These are phyloP conservation scores for Echeveria elegans DNA, from an alignment of 164 flowering plant species.

Conservation along the genomic window DNA sequence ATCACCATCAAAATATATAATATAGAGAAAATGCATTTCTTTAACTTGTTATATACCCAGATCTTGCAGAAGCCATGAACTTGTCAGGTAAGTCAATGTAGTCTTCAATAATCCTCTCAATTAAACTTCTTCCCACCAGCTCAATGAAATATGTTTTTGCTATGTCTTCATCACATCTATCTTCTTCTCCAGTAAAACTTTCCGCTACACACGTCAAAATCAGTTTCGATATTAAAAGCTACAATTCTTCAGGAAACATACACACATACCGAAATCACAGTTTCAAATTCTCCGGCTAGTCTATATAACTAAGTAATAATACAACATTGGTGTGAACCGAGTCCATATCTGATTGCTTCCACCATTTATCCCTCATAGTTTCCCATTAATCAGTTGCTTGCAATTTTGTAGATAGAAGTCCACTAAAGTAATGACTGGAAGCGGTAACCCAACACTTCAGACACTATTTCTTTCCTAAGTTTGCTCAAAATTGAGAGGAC, in stretches of 20 bases:
- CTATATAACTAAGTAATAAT: slow-evolving; percentile 5
- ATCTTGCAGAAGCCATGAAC: too few species aligned
- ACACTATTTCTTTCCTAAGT: slow-evolving; percentile 9
- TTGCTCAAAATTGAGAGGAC: slow-evolving; percentile 12
- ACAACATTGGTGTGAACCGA: slow-evolving; percentile 1
- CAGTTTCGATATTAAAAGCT: neutral
- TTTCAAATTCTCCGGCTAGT: neutral
- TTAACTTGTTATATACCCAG: too few species aligned
- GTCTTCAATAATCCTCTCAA: too few species aligned
- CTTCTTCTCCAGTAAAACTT: slow-evolving; percentile 5
- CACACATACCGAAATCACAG: slow-evolving; percentile 1
- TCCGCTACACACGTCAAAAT: neutral
- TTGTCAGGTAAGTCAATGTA: too few species aligned
- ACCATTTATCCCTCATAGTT: slow-evolving; percentile 9
- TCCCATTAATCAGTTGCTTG: slow-evolving; percentile 13
- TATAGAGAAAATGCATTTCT: too few species aligned
- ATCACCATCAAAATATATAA: too few species aligned
- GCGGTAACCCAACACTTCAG: slow-evolving; percentile 18
- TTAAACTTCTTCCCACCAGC: neutral
- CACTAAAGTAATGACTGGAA: slow-evolving; percentile 18
- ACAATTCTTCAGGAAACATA: neutral
- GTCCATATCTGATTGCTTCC: slow-evolving; percentile 10
- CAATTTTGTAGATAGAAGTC: slow-evolving; percentile 15
- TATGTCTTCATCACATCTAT: neutral
- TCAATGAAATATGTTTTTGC: neutral